Base-by-base conservation (phyloP, 75 land plant species). In the Pinus albicaulis region DNA sequence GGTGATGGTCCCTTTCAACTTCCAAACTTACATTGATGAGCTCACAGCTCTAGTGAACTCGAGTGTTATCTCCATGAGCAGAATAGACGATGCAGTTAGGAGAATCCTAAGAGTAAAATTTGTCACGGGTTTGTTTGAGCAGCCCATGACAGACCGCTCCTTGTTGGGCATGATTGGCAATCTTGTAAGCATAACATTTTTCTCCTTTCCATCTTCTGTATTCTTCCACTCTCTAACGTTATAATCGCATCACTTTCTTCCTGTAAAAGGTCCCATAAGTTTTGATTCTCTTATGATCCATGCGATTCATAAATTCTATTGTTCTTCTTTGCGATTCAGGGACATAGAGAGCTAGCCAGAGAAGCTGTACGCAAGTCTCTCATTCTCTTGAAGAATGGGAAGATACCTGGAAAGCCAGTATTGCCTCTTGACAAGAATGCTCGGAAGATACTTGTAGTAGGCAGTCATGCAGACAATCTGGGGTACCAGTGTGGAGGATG, bases 401-500 rank as follows among this genome's bases (percentile, higher is more conserved):
- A 89, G 73, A 76, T 72, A 56, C 66, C 82, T 14, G 41, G 59
- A 53, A 77, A 80, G 57, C 87, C 86, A 71, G 74, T 91, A 76
- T 85, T 95, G 77, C 98, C 96, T 23, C 73, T 95, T 36, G 86
- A 78, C 79, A 91, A 74, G 79, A 65, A 79, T 59, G 90, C 96
- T 3, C 74, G 56, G 65, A 91, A 79, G 85, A 88, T 95, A 72
- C 87, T 95, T 65, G 92, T 95, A 76, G 83, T 84, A 57, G 98
- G 98, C 69, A 74, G 82, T 34, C 98, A 93, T 82, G 96, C 96
- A 57, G 89, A 95, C 81, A 80, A 95, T 80, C 84, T 95, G 55
- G 98, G 96, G 36, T 86, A 82, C 57, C 98, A 93, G 68, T 95
- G 93, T 85, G 98, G 98, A 63, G 98, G 98, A 36, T 95, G 98